Evolutionary conservation across 352 stramenopile genomes (phyloP).

Genomic region (Phytophthora citrophthora): DNA sequence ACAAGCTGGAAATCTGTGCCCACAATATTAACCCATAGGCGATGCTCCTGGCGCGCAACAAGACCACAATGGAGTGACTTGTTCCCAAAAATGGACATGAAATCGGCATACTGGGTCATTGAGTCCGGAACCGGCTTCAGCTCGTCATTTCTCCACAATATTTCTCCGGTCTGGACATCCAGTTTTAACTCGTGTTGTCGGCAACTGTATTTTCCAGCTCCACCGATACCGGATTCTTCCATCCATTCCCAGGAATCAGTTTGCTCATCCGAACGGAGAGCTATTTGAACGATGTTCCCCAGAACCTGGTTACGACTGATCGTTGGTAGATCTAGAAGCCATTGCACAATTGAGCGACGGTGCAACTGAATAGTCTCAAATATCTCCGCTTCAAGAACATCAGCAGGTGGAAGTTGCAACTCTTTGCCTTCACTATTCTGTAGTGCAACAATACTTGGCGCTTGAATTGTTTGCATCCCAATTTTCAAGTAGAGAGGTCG

Average conservation of each 20-base stretch:
- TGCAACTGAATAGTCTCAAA: constrained; percentile 88
- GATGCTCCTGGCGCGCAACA: constrained; percentile 85
- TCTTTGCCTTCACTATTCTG: constrained; percentile 59
- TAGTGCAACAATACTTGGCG: constrained; percentile 81
- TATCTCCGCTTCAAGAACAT: constrained; percentile 88
- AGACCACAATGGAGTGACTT: constrained; percentile 89
- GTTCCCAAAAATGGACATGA: constrained; percentile 84
- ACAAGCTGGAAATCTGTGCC: constrained; percentile 88
- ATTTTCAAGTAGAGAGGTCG: constrained; percentile 89
- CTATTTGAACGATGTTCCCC: constrained; percentile 75
- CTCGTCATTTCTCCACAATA: constrained; percentile 92
- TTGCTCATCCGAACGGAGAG: constrained; percentile 64
- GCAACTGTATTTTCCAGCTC: constrained; percentile 75
- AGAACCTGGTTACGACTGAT: constrained; percentile 50
- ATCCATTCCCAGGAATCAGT: constrained; percentile 69
- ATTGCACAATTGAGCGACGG: constrained; percentile 78
- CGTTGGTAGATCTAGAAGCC: constrained; percentile 47
- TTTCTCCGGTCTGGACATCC: constrained; percentile 87
- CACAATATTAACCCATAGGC: constrained; percentile 90
- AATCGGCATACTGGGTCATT: constrained; percentile 91
- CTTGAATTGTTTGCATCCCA: constrained; percentile 88
- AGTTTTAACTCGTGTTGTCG: constrained; percentile 84
- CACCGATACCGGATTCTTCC: constrained; percentile 57
- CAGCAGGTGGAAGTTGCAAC: constrained; percentile 73
- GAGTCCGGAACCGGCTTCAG: constrained; percentile 91